Conservation (phyloP, 2,329 filamentous ascomycete genomes). For the Arthrobotrys pseudoclavata region DNA sequence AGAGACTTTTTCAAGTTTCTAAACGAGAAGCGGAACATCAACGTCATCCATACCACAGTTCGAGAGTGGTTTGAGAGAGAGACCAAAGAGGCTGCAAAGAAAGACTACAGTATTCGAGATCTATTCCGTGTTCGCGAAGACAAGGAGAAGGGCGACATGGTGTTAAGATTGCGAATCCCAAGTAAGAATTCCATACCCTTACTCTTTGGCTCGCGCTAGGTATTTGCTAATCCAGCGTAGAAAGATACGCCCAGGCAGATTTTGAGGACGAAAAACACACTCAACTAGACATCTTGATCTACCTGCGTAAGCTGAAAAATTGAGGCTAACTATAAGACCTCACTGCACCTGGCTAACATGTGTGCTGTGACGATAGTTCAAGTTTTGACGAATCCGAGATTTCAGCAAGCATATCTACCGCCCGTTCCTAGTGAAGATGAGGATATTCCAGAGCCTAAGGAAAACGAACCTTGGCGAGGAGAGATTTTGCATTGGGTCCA, state of each 20-base stretch:
- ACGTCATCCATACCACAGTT: constrained; percentile 42
- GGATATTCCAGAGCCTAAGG: not conserved
- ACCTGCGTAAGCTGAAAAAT: constrained; percentile 16
- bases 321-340: not conserved
- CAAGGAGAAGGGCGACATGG: constrained; percentile 7
- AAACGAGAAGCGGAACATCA: constrained; percentile 16
- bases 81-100: constrained; percentile 9
- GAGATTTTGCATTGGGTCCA: constrained; percentile 8
- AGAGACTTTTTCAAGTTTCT: constrained; percentile 51
- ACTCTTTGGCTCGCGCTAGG: too few species aligned
- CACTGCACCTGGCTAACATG: not conserved
- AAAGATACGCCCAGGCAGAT: not conserved
- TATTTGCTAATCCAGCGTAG: not conserved
- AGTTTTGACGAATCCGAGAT: constrained; percentile 20
- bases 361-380: not conserved
- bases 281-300: constrained; percentile 38
- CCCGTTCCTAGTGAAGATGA: not conserved
- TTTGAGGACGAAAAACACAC: constrained; percentile 33
- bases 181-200: not conserved
- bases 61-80: constrained; percentile 52
- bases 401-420: constrained; percentile 11
- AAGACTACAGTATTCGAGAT: constrained; percentile 11
- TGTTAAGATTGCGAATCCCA: constrained; percentile 9
- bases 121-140: not conserved
- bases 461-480: constrained; percentile 1